phyloP scores from a whole-genome alignment of 371 early-diverging fungal species.

The Saksenaea vasiformis region DNA sequence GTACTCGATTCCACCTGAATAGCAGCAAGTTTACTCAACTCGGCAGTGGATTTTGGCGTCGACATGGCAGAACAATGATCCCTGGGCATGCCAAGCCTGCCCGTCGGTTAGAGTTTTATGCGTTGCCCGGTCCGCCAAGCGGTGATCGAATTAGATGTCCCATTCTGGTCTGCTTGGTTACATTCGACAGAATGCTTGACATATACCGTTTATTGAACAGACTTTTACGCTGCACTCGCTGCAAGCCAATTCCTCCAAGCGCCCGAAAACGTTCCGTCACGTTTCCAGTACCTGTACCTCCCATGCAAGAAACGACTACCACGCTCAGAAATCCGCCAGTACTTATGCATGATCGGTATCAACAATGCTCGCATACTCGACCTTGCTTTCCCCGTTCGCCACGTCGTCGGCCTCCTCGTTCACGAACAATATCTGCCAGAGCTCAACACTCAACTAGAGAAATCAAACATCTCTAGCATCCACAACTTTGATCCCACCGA shows the following conservation, averaged over 20 bases:
- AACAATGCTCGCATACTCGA: not conserved
- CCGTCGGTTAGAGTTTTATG: not conserved
- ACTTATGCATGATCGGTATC: not conserved
- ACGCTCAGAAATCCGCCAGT: too few relatives aligned
- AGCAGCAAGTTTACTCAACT: constrained; percentile 40
- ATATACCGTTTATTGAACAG: not conserved
- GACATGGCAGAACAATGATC: constrained; percentile 3
- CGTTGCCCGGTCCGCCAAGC: not conserved
- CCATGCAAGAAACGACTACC: too few relatives aligned
- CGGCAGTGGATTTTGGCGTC: constrained; percentile 33
- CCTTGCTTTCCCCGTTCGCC: not conserved
- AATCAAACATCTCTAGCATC: too few relatives aligned
- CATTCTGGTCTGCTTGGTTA: too few relatives aligned
- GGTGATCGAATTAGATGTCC: not conserved
- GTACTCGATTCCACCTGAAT: constrained; percentile 45
- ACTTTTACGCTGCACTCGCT: too few relatives aligned
- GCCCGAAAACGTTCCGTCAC: too few relatives aligned
- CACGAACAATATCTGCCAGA: too few relatives aligned
- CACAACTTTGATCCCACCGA: too few relatives aligned
- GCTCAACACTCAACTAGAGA: too few relatives aligned
- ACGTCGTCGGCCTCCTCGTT: not conserved
- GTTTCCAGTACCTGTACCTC: too few relatives aligned
- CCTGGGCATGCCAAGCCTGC: constrained; percentile 3
- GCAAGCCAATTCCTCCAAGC: too few relatives aligned
- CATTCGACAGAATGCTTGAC: too few relatives aligned